Conservation (phyloP, 371 early-diverging fungal species). For the Batkoa obscura region DNA sequence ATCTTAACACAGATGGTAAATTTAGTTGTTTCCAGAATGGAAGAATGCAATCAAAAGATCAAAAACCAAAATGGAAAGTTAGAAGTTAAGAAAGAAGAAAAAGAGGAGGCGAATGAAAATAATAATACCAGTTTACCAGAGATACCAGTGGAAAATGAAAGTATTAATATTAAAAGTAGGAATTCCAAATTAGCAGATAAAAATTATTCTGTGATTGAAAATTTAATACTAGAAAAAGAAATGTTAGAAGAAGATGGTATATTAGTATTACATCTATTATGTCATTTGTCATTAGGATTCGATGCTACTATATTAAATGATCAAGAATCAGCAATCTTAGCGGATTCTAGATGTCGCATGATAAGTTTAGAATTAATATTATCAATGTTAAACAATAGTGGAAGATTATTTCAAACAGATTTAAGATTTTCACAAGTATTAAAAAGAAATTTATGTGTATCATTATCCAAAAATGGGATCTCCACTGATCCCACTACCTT, state of each 20-base stretch:
- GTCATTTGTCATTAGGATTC: constrained; percentile 21
- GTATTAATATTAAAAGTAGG: too few species aligned
- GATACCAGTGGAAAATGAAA: neutral
- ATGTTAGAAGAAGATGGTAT: neutral
- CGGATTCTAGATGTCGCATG: constrained; percentile 15
- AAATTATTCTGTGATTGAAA: neutral
- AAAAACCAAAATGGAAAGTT: neutral
- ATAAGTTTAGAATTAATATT: constrained; percentile 19
- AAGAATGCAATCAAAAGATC: constrained; percentile 2
- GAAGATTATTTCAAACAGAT: constrained; percentile 20
- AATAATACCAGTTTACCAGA: neutral
- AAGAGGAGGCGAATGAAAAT: neutral
- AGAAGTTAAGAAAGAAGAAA: too few species aligned
- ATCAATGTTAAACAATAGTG: constrained; percentile 20
- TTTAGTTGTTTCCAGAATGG: constrained; percentile 31
- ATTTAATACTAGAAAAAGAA: neutral
- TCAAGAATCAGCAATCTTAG: constrained; percentile 7
- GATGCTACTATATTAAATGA: constrained; percentile 7
- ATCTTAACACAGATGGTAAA: constrained; percentile 75
- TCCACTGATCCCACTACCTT: constrained; percentile 52
- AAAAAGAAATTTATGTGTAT: constrained; percentile 39
- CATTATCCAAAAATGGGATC: constrained; percentile 36
- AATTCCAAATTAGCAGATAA: too few species aligned
- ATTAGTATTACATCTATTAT: constrained; percentile 20
- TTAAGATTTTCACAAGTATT: constrained; percentile 30